Conservation (phyloP, 192 early-diverging fungal species). For the Radiomyces spectabilis region DNA sequence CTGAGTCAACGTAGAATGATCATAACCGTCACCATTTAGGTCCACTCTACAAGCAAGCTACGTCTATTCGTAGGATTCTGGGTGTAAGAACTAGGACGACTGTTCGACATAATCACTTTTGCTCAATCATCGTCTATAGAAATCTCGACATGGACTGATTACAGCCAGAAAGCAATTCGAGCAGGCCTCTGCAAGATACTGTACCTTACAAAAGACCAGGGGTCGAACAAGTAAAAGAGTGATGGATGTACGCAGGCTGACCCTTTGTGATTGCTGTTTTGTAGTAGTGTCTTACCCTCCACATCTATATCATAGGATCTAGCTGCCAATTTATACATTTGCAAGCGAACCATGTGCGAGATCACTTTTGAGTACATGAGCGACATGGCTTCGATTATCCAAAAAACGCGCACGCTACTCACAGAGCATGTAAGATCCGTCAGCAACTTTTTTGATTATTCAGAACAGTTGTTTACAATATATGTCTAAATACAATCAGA, state of each 20-base stretch:
- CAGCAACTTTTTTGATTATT: neutral
- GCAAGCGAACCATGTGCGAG: conserved; percentile 6
- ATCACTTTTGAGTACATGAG: conserved; percentile 9
- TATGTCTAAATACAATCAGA: too few relatives aligned
- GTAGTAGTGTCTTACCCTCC: neutral
- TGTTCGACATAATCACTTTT: too few relatives aligned
- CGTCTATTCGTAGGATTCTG: too few relatives aligned
- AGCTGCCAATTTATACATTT: conserved; percentile 1
- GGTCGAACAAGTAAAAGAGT: neutral
- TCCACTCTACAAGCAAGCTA: too few relatives aligned
- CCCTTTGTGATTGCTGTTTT: neutral
- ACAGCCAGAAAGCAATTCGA: neutral
- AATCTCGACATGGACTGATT: conserved; percentile 5
- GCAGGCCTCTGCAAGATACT: conserved; percentile 2
- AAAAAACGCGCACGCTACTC: neutral
- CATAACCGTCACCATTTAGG: too few relatives aligned
- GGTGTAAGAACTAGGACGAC: too few relatives aligned
- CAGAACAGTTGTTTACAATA: too few relatives aligned
- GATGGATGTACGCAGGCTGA: conserved; percentile 3
- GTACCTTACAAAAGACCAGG: conserved; percentile 9
- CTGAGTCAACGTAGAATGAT: too few relatives aligned
- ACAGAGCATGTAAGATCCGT: neutral
- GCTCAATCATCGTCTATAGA: neutral
- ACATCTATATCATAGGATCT: conserved; percentile 11
- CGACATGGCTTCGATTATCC: neutral